These are phyloP conservation scores for Platismatia glauca DNA, from an alignment of 495 filamentous ascomycete species.

Conservation along the genomic window DNA sequence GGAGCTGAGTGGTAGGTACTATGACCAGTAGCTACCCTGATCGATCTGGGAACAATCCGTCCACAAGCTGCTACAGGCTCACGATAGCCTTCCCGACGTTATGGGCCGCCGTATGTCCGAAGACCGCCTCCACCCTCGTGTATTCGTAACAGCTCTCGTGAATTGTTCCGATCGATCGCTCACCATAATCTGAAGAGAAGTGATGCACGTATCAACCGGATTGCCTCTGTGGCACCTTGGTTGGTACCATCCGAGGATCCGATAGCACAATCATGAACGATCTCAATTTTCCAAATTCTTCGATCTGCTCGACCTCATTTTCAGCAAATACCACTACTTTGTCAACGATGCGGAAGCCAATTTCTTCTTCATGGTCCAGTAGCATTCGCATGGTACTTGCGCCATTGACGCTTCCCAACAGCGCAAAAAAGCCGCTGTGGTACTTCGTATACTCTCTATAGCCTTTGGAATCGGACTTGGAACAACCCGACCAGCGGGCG, in stretches of 20 bases:
- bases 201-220: background rate
- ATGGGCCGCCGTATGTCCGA: background rate
- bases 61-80: background rate
- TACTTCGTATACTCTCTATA: too few relatives aligned
- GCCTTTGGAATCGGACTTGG: too few relatives aligned
- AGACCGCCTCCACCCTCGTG: background rate
- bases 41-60: background rate
- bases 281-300: background rate
- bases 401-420: too few relatives aligned
- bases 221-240: background rate
- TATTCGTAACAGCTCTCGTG: slow-evolving; percentile 1
- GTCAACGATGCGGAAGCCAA: background rate
- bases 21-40: slow-evolving; percentile 4
- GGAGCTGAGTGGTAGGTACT: slow-evolving; percentile 5
- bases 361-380: background rate
- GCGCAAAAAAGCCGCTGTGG: too few relatives aligned
- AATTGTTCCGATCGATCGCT: background rate
- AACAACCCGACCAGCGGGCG: too few relatives aligned
- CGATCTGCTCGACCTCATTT: background rate
- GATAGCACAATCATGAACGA: background rate
- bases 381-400: slow-evolving; percentile 1
- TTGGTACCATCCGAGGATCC: too few relatives aligned
- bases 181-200: background rate
- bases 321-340: background rate
- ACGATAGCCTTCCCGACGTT: background rate